These are phyloP conservation scores for Fusarium sp. DNA, from an alignment of 2,329 filamentous ascomycete genomes.

Conservation along the genomic window DNA sequence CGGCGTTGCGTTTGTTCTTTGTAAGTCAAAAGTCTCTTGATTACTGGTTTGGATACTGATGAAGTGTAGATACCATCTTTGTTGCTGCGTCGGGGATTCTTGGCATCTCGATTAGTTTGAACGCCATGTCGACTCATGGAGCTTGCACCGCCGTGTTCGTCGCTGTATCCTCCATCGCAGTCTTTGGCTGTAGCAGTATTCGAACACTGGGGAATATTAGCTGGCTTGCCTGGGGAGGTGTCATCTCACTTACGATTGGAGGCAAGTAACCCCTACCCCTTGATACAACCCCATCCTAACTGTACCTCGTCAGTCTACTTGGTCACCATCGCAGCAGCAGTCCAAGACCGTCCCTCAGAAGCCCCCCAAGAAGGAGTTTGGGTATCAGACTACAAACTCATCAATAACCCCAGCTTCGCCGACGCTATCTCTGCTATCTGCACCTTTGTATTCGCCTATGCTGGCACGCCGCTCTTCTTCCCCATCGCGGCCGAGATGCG, in stretches of 20 bases:
- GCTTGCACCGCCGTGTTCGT: constrained; percentile 53
- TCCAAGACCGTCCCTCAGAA: constrained; percentile 31
- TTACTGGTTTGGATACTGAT: background rate
- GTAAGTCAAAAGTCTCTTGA: constrained; percentile 29
- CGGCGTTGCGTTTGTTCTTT: constrained; percentile 48
- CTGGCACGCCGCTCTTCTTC: constrained; percentile 49
- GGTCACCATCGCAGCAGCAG: constrained; percentile 37
- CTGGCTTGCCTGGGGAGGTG: constrained; percentile 46
- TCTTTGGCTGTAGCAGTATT: constrained; percentile 46
- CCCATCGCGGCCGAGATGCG: constrained; percentile 47
- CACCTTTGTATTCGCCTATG: constrained; percentile 50
- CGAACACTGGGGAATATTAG: constrained; percentile 46
- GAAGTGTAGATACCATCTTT: constrained; percentile 26
- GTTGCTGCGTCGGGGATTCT: constrained; percentile 32
- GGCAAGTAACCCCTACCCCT: constrained; percentile 7
- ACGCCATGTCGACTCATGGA: constrained; percentile 51
- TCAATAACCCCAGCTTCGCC: constrained; percentile 44
- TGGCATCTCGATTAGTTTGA: constrained; percentile 51
- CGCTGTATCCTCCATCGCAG: constrained; percentile 45
- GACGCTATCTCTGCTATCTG: constrained; percentile 46
- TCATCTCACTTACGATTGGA: constrained; percentile 30
- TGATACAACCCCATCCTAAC: background rate
- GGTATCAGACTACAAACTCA: constrained; percentile 46
- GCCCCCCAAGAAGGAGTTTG: constrained; percentile 35
- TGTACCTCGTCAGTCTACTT: constrained; percentile 20